A percentile compares a stretch with the other conserved stretches of the same genome.
phyloP scores from a whole-genome alignment of 2,329 filamentous ascomycete genomes.

The Thermothelomyces thermophilus region DNA sequence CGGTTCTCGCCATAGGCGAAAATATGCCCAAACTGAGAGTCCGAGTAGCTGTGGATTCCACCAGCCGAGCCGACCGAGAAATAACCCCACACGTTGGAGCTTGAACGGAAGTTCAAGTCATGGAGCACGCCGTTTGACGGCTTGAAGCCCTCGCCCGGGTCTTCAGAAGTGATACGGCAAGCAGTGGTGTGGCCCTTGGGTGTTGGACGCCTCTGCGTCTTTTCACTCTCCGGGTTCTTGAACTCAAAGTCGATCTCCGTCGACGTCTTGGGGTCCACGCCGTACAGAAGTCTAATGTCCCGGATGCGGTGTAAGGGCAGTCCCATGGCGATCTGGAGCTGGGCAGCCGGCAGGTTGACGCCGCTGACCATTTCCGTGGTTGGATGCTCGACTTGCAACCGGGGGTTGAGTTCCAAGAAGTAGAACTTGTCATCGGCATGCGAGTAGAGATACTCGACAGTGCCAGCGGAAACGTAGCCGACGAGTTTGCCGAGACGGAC shows the following conservation, averaged over 20 bases:
- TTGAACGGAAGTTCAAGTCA: slow-evolving; percentile 97
- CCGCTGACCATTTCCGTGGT: slow-evolving; percentile 99
- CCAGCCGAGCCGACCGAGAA: slow-evolving; percentile 96
- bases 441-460: slow-evolving; percentile 98
- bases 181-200: slow-evolving; percentile 97
- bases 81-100: slow-evolving; percentile 99
- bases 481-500: slow-evolving; percentile 90
- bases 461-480: slow-evolving; percentile 97
- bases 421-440: slow-evolving; percentile 98
- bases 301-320: slow-evolving; percentile 89
- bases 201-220: slow-evolving; percentile 80
- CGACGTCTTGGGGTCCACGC: slow-evolving; percentile 79
- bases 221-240: slow-evolving; percentile 72
- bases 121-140: slow-evolving; percentile 98
- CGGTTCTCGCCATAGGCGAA: slow-evolving; percentile 98
- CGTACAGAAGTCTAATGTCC: slow-evolving; percentile 93
- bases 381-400: slow-evolving; percentile 98
- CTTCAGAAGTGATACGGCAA: slow-evolving; percentile 98
- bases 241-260: slow-evolving; percentile 97
- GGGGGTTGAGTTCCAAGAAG: slow-evolving; percentile 96
- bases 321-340: slow-evolving; percentile 99
- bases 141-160: slow-evolving; percentile 98
- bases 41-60: slow-evolving; percentile 98
- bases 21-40: slow-evolving; percentile 98
- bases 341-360: slow-evolving; percentile 92